Base-by-base conservation (phyloP, 495 filamentous ascomycete species). In the Lepidopterella palustris region DNA sequence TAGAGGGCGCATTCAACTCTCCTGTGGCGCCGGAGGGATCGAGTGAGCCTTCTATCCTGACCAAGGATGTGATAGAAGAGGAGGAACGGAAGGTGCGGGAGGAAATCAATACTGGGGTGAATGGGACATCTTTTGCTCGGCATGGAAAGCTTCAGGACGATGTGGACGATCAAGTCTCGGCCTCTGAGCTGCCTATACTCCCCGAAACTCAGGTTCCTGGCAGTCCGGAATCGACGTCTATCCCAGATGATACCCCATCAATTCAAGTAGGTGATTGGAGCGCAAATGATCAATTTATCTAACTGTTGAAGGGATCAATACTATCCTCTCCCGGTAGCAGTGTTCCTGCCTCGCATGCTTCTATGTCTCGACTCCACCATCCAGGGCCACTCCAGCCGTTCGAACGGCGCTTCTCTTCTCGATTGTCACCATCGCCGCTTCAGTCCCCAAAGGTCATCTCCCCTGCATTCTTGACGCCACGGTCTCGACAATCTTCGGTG, bases 381-480 rank as follows among this genome's bases (percentile, higher is more conserved):
- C 90, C 87, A 20, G 89, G 88, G 8, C 90, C 90, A 11, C 85
- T 96, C 61, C 81, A 90, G 67, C 93, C 93, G 9, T 98, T 98
- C 69, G 93, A 97, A 66, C 82, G 91, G 63, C 84, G 95, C 23
- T 97, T 97, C 73, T 88, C 93, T 67, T 90, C 95, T 25, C 87
- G 91, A 45, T 78, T 92, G 24, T 81, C 85, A 20, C 82, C 86
- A 1, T 80, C 83, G 2, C 79, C 79, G 31, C 65, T 76, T 10
- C 72, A 70, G 32, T 82, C 84, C 27, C 84, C 87, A 23, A 80
- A 91, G 45, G 76, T 87, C 18, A 78, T 80, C 15, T 96, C 93
- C 23, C 93, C 93, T 18, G 90, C 86, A 40, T 87, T 93, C 62
- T 77, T 90, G 18, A 78, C 80, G 45, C 68, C 82, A 25, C 86